Evolutionary conservation across 306 rosid species (phyloP), one percentile per base, ranked within the genome.

Genomic region (Trichosanthes truncata): DNA sequence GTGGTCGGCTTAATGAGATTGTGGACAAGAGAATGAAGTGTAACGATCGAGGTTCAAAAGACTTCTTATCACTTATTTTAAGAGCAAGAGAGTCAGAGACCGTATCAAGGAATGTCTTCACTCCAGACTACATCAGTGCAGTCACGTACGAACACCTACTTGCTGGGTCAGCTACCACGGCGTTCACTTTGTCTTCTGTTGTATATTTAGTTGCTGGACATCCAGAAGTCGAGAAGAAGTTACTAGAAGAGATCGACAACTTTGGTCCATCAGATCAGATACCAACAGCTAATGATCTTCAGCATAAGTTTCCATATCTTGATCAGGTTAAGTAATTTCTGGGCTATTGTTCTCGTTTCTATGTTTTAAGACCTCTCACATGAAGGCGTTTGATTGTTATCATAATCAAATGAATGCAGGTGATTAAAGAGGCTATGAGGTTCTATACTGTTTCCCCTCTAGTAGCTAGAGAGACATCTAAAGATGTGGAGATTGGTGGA

Each of bases 341-440:
- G 18, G 33, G 6, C 25, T 74, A 29, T 73, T 52, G 18, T 31
- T 74, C 3, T 52, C 11, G 31, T 49, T 31, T 74, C 33, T 51
- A 31, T 25, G 23, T 15, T 48, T 46, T 48, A 14, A 26, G 78
- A 48, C 14, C 17, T 49, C 41, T 3, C 43, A 73, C 61, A 56
- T 57, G 31, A 76, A 77, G 17, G 33, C 56, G 20, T 67, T 80
- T 65, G 4, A 29, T 38, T 60, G 59, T 40, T 25, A 12, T 83
- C 49, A 9, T 79, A 23, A 57, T 59, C 63, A 9, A 81, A 43
- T 10, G 33, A 57, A 33, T 73, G 89, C 90, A 95, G 99, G 94
- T 93, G 82, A 86, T 96, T 78, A 96, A 93, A 81, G 99, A 93
- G 83, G 83, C 97, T 10, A 96, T 93, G 98, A 90, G 98, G 77